Conservation (phyloP, 1,284 basidiomycete species). For the Neonothopanus nambi region DNA sequence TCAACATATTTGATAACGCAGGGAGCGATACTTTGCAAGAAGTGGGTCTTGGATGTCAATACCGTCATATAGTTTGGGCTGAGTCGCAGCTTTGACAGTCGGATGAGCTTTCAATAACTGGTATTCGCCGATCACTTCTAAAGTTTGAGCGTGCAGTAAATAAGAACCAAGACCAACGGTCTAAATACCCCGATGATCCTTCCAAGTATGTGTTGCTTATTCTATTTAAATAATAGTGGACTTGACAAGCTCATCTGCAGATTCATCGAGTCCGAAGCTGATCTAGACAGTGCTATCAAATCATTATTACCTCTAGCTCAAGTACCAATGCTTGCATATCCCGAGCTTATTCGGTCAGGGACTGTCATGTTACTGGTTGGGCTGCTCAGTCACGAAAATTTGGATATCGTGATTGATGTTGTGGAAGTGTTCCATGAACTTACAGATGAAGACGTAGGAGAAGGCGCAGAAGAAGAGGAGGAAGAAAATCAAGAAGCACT, state of each 20-base stretch:
- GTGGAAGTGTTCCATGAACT: constrained; percentile 92
- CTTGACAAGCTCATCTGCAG: constrained; percentile 47
- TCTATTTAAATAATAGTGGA: too few species aligned
- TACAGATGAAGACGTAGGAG: constrained; percentile 93
- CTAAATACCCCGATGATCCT: constrained; percentile 88
- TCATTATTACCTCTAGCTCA: constrained; percentile 89
- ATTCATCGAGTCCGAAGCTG: constrained; percentile 98
- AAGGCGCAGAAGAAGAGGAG: constrained; percentile 72
- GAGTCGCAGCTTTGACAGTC: constrained; percentile 40
- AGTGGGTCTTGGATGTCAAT: constrained; percentile 23
- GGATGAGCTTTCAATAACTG: constrained; percentile 67
- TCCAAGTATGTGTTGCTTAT: constrained; percentile 67
- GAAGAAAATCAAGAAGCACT: constrained; percentile 67
- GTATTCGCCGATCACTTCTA: constrained; percentile 74
- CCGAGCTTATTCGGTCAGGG: constrained; percentile 83
- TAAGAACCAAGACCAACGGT: constrained; percentile 94
- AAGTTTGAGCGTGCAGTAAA: constrained; percentile 87
- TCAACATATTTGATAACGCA: constrained; percentile 85
- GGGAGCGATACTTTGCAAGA: constrained; percentile 63
- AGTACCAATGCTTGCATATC: constrained; percentile 81
- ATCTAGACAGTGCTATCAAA: constrained; percentile 87
- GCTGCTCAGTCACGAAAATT: constrained; percentile 89
- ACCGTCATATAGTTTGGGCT: constrained; percentile 27
- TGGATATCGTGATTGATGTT: constrained; percentile 91
- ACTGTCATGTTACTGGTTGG: constrained; percentile 73